Percentiles rank a stretch among this genome's conserved stretches.
phyloP scores from a whole-genome alignment of 768 basidiomycete species.

The Termitomyces eurrhizus region DNA sequence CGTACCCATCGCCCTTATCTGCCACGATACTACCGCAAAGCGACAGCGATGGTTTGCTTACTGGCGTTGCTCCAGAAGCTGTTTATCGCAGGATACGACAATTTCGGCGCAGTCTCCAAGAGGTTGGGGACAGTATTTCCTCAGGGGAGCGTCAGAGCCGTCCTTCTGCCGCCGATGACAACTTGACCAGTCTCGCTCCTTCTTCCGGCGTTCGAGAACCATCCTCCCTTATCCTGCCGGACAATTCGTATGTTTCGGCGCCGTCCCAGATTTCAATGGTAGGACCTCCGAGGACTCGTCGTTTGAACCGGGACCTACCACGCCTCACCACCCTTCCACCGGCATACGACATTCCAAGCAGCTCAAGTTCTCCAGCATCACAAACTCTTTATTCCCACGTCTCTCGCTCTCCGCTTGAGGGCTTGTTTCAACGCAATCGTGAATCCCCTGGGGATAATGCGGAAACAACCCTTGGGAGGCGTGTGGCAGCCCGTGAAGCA shows the following conservation, averaged over 20 bases:
- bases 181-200: conserved; percentile 30
- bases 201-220: conserved; percentile 3
- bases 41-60: conserved; percentile 11
- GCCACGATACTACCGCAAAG: conserved; percentile 17
- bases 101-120: conserved; percentile 47
- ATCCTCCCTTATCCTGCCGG: background rate
- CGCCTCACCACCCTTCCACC: background rate
- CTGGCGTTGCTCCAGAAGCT: conserved; percentile 40
- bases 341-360: background rate
- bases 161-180: conserved; percentile 29
- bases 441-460: conserved; percentile 28
- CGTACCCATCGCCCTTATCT: conserved; percentile 28
- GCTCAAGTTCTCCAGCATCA: background rate
- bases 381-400: conserved; percentile 8
- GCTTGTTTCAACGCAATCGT: conserved; percentile 21
- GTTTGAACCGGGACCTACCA: background rate
- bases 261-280: background rate
- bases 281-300: background rate
- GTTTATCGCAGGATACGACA: conserved; percentile 53
- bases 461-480: conserved; percentile 33
- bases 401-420: conserved; percentile 24
- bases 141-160: conserved; percentile 5
- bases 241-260: background rate
- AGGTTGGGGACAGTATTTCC: conserved; percentile 35
- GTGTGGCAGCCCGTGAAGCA: conserved; percentile 36